Percentiles rank a stretch among this genome's conserved stretches.
Evolutionary conservation across 108 stramenopile genomes (phyloP).

Genomic region (Fistulifera pelliculosa): DNA sequence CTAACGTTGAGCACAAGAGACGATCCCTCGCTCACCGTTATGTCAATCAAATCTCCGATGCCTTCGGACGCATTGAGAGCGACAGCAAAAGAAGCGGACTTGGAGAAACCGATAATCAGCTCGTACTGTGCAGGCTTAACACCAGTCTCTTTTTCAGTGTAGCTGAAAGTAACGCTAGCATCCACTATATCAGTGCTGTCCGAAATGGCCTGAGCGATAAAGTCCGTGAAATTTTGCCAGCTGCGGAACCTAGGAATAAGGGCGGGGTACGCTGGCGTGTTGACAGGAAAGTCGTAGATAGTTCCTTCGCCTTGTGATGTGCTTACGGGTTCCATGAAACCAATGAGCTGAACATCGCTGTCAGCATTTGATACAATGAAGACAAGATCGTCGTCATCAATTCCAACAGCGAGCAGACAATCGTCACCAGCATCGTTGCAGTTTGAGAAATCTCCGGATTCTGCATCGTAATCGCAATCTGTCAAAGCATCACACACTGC

Average conservation of each 20-base stretch:
- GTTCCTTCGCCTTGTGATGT: too few species aligned
- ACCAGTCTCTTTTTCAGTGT: too few species aligned
- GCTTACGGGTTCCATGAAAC: too few species aligned
- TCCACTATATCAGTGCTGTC: too few species aligned
- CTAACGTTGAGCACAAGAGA: too few species aligned
- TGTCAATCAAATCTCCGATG: conserved; percentile 19
- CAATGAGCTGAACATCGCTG: too few species aligned
- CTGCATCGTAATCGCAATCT: neutral
- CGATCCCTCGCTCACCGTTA: conserved; percentile 10
- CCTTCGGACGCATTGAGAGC: conserved; percentile 9
- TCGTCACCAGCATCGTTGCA: neutral
- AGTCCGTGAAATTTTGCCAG: conserved; percentile 1
- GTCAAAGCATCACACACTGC: neutral
- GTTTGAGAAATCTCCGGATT: neutral
- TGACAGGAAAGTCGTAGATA: conserved; percentile 1
- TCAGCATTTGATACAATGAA: neutral
- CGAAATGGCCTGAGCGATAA: too few species aligned
- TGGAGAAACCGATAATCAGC: conserved; percentile 9
- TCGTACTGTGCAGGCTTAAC: too few species aligned
- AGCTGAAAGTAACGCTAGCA: too few species aligned
- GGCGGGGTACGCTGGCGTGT: neutral
- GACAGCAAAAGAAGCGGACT: conserved; percentile 4
- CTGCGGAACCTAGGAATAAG: conserved; percentile 5
- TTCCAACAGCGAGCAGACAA: neutral
- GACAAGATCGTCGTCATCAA: neutral